Conservation (phyloP, 768 basidiomycete species). For the Tricholoma saponaceum region DNA sequence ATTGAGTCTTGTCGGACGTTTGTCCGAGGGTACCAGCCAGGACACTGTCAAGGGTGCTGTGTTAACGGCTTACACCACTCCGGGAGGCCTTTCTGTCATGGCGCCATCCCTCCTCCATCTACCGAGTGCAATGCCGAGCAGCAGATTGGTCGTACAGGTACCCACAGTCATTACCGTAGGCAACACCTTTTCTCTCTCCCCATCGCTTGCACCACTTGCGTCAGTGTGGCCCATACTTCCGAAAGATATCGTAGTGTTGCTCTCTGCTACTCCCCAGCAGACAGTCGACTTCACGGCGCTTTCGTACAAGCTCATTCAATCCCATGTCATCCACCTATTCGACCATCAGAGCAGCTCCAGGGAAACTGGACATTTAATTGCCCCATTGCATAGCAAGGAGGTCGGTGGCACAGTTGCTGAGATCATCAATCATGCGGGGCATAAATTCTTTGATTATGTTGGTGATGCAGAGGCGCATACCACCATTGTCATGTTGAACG, state of each 20-base stretch:
- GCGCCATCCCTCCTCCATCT: conserved; percentile 72
- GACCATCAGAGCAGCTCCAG: conserved; percentile 81
- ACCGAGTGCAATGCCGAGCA: conserved; percentile 54
- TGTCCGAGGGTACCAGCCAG: conserved; percentile 75
- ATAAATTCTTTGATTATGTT: conserved; percentile 71
- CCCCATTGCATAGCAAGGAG: conserved; percentile 30
- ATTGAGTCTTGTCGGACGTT: conserved; percentile 68
- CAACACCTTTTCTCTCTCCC: conserved; percentile 64
- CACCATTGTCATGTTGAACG: conserved; percentile 70
- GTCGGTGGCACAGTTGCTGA: conserved; percentile 35
- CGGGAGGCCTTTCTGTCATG: conserved; percentile 81
- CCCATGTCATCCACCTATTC: conserved; percentile 85
- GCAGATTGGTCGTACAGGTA: conserved; percentile 80
- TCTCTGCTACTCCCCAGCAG: conserved; percentile 85
- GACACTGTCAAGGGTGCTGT: conserved; percentile 56
- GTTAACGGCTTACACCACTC: conserved; percentile 79
- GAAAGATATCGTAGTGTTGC: conserved; percentile 63
- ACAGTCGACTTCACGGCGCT: conserved; percentile 71
- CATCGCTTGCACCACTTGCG: conserved; percentile 70
- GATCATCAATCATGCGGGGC: conserved; percentile 54
- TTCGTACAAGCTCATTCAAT: conserved; percentile 62
- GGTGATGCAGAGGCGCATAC: conserved; percentile 63
- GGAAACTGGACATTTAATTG: conserved; percentile 60
- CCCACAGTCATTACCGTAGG: conserved; percentile 67
- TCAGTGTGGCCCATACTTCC: conserved; percentile 58